Percentiles rank a stretch among this genome's conserved stretches.
These are phyloP conservation scores for Russula ochroleuca DNA, from an alignment of 768 basidiomycete species.

Conservation along the genomic window DNA sequence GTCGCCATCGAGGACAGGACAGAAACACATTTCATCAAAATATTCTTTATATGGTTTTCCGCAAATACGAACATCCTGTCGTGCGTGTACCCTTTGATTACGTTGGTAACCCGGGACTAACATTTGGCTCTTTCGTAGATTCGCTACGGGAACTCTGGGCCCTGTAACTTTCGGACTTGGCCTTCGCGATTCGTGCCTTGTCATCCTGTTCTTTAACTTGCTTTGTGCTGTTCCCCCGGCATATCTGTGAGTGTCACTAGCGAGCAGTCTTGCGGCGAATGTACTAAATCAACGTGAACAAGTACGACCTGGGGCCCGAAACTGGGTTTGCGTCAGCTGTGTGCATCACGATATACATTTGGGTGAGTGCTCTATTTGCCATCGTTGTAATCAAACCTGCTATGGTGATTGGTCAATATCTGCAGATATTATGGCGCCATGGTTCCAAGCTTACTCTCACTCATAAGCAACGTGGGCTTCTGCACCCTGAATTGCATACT, in stretches of 20 bases:
- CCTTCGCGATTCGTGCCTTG: conserved; percentile 43
- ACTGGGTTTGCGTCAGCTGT: conserved; percentile 79
- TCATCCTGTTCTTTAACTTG: conserved; percentile 47
- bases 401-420: conserved; percentile 8
- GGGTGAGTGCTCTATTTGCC: conserved; percentile 38
- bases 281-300: not conserved
- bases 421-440: conserved; percentile 54
- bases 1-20: conserved; percentile 35
- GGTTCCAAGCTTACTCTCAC: conserved; percentile 45
- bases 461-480: conserved; percentile 52
- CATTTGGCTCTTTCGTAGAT: conserved; percentile 30
- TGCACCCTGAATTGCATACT: conserved; percentile 56
- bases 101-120: not conserved
- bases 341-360: conserved; percentile 59
- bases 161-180: conserved; percentile 43
- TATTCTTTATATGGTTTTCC: conserved; percentile 43
- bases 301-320: conserved; percentile 73
- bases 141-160: conserved; percentile 46
- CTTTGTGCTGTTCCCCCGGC: conserved; percentile 42
- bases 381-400: not conserved
- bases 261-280: not conserved
- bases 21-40: conserved; percentile 40
- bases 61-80: conserved; percentile 41
- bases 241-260: conserved; percentile 37
- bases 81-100: conserved; percentile 27